Evolutionary conservation across 768 basidiomycete species (phyloP), one percentile per base, ranked within the genome.

Genomic region (Suillus subluteus): DNA sequence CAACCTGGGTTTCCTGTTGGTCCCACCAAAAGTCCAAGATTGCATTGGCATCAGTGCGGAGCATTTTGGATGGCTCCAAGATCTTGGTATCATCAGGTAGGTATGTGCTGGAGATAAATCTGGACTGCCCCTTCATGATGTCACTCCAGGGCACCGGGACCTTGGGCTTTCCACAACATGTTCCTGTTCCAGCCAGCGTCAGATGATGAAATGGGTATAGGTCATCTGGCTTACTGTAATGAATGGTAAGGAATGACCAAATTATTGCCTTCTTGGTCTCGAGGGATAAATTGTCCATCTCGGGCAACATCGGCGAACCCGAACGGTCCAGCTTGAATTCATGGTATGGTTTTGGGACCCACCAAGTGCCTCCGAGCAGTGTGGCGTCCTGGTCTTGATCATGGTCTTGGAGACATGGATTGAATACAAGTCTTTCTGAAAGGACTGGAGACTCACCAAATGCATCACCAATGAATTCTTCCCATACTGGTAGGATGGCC

Each of bases 41-140:
- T 2, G 50, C 2, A 13, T 26, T 6, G 6, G 50, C 13, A 3
- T 23, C 5, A 6, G 0, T 1, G 1, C n/a, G 0, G 12, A 2
- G 26, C 26, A 26, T 26, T 26, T 26, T 26, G 26, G 26, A 26
- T 26, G 26, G 26, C 26, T 26, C 26, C 26, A 26, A 26, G 26
- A 26, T 26, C 26, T 26, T 26, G 26, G 26, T 26, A 26, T 26
- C 26, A 26, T 26, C 26, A 26, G 26, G 26, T 26, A 26, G 26
- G 26, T 26, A 26, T 26, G 26, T 26, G 26, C 26, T 26, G 26
- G 26, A 26, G 26, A 26, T 26, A 26, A 26, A 26, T 26, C 26
- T 26, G 26, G 26, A 26, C 26, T 26, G 26, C 26, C 26, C 26
- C 26, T 26, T 26, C 1, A 26, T 26, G 26, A 26, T 26, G 26